Percentiles rank a stretch among this genome's conserved stretches.
Evolutionary conservation across 2,329 filamentous ascomycete species (phyloP).

Genomic region (Periconia sp.): DNA sequence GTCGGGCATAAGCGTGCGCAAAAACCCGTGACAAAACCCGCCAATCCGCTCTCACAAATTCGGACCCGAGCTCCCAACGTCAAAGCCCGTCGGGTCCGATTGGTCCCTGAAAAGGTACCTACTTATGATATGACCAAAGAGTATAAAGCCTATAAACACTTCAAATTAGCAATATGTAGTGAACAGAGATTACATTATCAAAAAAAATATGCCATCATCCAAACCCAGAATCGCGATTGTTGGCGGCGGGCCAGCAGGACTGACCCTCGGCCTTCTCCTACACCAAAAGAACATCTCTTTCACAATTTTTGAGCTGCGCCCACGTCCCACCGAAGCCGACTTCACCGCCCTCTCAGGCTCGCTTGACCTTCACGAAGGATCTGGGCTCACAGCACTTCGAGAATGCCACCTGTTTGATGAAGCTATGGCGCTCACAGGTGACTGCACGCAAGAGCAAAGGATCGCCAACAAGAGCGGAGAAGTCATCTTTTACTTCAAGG

Average conservation of each 20-base stretch:
- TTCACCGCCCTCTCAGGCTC: conserved; percentile 50
- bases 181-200: too few species aligned
- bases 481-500: conserved; percentile 15
- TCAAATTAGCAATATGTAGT: too few species aligned
- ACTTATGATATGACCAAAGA: too few species aligned
- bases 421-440: conserved; percentile 39
- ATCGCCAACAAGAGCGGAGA: conserved; percentile 43
- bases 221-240: conserved; percentile 32
- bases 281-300: conserved; percentile 45
- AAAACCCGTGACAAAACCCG: too few species aligned
- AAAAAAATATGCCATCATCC: neutral
- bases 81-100: too few species aligned
- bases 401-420: conserved; percentile 51
- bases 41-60: too few species aligned
- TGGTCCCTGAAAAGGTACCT: too few species aligned
- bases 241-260: conserved; percentile 42
- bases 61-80: too few species aligned
- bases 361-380: conserved; percentile 54
- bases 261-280: conserved; percentile 54
- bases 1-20: too few species aligned
- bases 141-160: too few species aligned
- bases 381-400: conserved; percentile 52
- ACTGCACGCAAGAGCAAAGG: conserved; percentile 33
- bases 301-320: conserved; percentile 48
- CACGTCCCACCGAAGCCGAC: conserved; percentile 32